These are phyloP conservation scores for Cydonia oblonga DNA, from an alignment of 331 rosid genomes.

Conservation along the genomic window DNA sequence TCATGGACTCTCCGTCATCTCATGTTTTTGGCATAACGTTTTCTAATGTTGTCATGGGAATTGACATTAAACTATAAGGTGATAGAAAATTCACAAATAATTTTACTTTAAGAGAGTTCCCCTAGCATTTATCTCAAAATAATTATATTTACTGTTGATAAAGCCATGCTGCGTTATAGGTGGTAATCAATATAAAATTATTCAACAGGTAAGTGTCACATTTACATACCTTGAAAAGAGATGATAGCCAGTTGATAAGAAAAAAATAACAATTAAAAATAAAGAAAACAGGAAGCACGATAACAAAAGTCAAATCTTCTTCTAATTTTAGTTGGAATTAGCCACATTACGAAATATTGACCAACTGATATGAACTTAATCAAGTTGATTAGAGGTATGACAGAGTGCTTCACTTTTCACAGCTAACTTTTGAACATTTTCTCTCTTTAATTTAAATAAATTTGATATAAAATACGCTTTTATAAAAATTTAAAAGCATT, in stretches of 20 bases:
- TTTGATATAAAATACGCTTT: too few relatives aligned
- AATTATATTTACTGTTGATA: neutral
- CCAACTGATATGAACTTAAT: neutral
- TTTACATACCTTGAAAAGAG: neutral
- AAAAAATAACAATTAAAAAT: too few relatives aligned
- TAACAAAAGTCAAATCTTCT: neutral
- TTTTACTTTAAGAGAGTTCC: rapidly evolving
- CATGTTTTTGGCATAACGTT: too few relatives aligned
- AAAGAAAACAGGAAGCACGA: neutral
- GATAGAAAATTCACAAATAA: too few relatives aligned
- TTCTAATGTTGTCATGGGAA: too few relatives aligned
- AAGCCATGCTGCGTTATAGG: slow-evolving; percentile 31
- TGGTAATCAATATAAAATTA: slow-evolving; percentile 17
- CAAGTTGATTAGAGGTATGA: neutral
- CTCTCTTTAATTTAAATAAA: too few relatives aligned
- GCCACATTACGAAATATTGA: neutral
- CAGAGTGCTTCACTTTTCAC: neutral
- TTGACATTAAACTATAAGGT: too few relatives aligned
- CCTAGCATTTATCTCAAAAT: too few relatives aligned
- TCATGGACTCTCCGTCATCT: rapidly evolving
- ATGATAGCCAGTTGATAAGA: neutral
- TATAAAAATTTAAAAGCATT: too few relatives aligned
- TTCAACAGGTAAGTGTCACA: neutral
- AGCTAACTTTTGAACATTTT: too few relatives aligned
- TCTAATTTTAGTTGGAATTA: neutral